phyloP scores from a whole-genome alignment of 2,329 filamentous ascomycete genomes.

The Xylariaceae sp. region DNA sequence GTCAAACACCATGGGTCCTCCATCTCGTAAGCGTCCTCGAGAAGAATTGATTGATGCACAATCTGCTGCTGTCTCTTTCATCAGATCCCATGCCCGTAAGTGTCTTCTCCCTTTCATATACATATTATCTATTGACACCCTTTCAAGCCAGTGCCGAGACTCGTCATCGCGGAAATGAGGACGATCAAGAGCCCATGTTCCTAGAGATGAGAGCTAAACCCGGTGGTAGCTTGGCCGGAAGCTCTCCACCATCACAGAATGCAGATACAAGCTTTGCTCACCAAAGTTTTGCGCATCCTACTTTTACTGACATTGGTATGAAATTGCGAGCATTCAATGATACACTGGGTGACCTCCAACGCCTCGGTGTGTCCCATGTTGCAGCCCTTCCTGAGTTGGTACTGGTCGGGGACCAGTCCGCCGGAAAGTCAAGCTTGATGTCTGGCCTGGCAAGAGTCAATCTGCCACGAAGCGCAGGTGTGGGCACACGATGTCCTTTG shows the following conservation, averaged over 20 bases:
- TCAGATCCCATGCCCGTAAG: conserved; percentile 39
- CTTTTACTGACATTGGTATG: conserved; percentile 63
- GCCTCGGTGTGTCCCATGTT: conserved; percentile 74
- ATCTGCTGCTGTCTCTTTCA: conserved; percentile 34
- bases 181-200: conserved; percentile 37
- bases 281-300: conserved; percentile 45
- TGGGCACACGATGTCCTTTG: conserved; percentile 80
- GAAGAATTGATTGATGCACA: conserved; percentile 27
- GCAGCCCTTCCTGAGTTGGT: conserved; percentile 80
- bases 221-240: conserved; percentile 11
- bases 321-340: conserved; percentile 70
- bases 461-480: conserved; percentile 57
- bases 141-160: conserved; percentile 38
- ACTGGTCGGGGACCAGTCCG: conserved; percentile 83
- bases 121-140: conserved; percentile 11
- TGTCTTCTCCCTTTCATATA: neutral
- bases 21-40: conserved; percentile 28
- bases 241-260: conserved; percentile 35
- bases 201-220: conserved; percentile 34
- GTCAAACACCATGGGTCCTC: conserved; percentile 32
- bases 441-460: conserved; percentile 63
- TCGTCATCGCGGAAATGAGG: conserved; percentile 32
- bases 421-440: conserved; percentile 73
- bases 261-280: conserved; percentile 39
- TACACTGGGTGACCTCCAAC: conserved; percentile 70